phyloP scores from a whole-genome alignment of 345 rosid genomes.

The Citrus glauca region DNA sequence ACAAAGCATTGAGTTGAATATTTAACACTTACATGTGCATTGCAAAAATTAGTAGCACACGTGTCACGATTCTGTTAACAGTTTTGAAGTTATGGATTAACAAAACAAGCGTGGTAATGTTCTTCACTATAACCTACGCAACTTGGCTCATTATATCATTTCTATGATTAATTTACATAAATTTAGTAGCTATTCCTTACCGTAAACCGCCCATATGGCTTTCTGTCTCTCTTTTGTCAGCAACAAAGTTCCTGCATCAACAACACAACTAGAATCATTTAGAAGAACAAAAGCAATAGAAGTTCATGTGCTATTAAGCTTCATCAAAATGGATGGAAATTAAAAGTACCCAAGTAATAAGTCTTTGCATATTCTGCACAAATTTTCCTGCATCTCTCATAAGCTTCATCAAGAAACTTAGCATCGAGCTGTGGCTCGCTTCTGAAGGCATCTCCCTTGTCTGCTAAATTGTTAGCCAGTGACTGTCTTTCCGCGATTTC shows the following conservation, averaged over 20 bases:
- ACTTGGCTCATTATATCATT: no score
- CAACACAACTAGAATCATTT: background rate
- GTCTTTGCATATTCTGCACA: conserved; percentile 65
- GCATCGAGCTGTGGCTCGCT: conserved; percentile 33
- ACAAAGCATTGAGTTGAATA: background rate
- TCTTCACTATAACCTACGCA: no score
- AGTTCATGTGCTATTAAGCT: background rate
- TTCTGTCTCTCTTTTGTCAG: conserved; percentile 57
- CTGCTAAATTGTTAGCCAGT: background rate
- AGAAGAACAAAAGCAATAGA: background rate
- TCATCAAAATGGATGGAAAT: no score
- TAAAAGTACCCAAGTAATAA: conserved; percentile 45
- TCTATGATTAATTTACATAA: no score
- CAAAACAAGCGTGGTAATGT: background rate
- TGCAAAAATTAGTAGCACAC: no score
- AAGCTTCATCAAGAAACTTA: conserved; percentile 43
- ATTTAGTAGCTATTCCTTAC: conserved; percentile 15
- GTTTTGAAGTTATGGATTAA: no score
- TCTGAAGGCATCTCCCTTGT: conserved; percentile 5
- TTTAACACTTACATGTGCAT: no score
- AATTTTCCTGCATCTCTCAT: conserved; percentile 38
- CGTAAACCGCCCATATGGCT: conserved; percentile 70
- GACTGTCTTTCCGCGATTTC: conserved; percentile 42
- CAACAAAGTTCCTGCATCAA: conserved; percentile 41
- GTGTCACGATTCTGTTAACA: no score